Base-by-base conservation (phyloP, 2,329 filamentous ascomycete genomes). In the Arachnomyces sp. region DNA sequence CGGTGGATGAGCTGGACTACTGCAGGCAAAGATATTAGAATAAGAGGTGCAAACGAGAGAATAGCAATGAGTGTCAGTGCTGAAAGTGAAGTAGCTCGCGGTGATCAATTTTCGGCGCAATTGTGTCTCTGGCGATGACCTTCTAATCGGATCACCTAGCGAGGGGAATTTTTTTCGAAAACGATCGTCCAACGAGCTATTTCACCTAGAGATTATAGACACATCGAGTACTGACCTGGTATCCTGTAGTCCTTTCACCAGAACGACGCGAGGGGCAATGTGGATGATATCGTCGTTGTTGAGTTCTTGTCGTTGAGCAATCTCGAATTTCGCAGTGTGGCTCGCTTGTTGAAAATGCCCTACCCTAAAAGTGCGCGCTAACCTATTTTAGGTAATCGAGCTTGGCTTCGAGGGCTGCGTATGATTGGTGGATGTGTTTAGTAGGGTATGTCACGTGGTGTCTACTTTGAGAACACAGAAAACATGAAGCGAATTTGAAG, bases 1-100 rank as follows among this genome's bases (percentile, higher is more conserved):
- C 81, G 74, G 74, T 76, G 75, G 76, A 76, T 82, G 69, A 54
- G 60, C 54, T 58, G 63, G 61, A 65, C 64, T 67, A 56, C 50
- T 52, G 33, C 14, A 35, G 46, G 39, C 38, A 36, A 37, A 41
- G 41, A 36, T 32, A 36, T 35, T 33, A 42, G 43, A 45, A 28
- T 25, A 25, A 25, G 28, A 31, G 14, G 14, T 34, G 25, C 2
- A 36, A 40, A 14, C 9, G 18, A 7, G 12, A 8, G 18, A 30
- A 36, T 3, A 9, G 20, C 20, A 5, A 9, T 9, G 9, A 25
- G 20, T 25, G 20, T 25, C 5, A 25, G 20, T 25, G 5, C 9
- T 5, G 20, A 9, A 25, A 9, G 4, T 33, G 13, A 14, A 33
- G 16, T 4, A 14, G 31, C 5, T 33, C 16, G 31, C 31, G 13